phyloP scores from a whole-genome alignment of 73 alveolate genomes.

The Uronychia setigera region DNA sequence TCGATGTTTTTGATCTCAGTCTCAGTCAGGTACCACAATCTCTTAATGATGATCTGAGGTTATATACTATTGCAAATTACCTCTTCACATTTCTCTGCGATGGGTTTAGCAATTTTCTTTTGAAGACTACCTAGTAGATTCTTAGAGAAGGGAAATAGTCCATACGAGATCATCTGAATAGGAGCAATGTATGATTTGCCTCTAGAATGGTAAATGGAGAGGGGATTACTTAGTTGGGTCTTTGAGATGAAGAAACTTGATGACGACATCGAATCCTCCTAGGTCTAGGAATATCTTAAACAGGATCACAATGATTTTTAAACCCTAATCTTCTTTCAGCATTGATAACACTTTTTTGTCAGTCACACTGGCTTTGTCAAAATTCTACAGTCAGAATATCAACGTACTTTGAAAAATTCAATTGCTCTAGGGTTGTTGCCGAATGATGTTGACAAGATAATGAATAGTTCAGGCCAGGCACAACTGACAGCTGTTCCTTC shows the following conservation, averaged over 20 bases:
- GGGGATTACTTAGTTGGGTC: not conserved
- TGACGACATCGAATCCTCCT: not conserved
- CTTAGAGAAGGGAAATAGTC: not conserved
- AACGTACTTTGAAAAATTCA: not conserved
- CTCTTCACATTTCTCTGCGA: not conserved
- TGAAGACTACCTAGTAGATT: not conserved
- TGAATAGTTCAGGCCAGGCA: not conserved
- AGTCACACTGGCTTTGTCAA: not conserved
- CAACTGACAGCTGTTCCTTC: slow-evolving; percentile 55
- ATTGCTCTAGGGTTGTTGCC: not conserved
- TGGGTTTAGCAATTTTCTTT: not conserved
- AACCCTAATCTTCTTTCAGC: not conserved
- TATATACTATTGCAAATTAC: not conserved
- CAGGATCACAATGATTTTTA: not conserved
- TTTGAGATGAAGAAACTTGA: not conserved
- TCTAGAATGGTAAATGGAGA: not conserved
- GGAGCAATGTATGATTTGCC: not conserved
- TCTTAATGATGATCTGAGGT: not conserved
- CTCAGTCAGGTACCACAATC: slow-evolving; percentile 53
- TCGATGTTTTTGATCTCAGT: slow-evolving; percentile 72
- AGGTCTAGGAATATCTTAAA: not conserved
- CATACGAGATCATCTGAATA: not conserved
- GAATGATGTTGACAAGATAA: not conserved
- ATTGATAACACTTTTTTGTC: not conserved
- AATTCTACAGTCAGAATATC: not conserved